phyloP scores from a whole-genome alignment of 106 monocot genomes.

The Dendrobium nobile region DNA sequence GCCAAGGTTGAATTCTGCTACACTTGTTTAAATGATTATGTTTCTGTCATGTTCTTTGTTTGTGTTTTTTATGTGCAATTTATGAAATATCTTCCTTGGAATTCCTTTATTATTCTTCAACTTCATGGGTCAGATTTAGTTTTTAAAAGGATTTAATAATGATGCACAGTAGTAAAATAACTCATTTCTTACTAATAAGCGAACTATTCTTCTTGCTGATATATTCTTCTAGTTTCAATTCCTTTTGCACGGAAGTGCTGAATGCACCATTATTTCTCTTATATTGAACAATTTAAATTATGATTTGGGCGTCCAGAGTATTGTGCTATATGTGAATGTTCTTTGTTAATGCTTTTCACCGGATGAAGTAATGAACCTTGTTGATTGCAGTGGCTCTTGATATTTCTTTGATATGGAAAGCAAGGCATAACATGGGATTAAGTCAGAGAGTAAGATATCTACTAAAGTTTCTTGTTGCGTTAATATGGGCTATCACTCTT shows the following conservation, averaged over 20 bases:
- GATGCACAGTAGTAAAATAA: background rate
- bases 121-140: background rate
- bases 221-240: background rate
- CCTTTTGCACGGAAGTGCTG: background rate
- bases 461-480: slow-evolving; percentile 42
- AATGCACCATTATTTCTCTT: background rate
- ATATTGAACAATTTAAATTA: background rate
- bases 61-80: too few species aligned
- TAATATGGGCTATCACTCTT: slow-evolving; percentile 43
- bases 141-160: background rate
- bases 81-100: too few species aligned
- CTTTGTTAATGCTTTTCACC: background rate
- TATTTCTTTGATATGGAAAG: slow-evolving; percentile 57
- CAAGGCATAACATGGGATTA: slow-evolving; percentile 48
- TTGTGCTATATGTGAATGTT: background rate
- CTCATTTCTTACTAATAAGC: background rate
- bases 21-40: background rate
- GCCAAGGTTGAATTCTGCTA: background rate
- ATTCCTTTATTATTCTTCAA: too few species aligned
- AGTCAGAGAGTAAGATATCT: slow-evolving; percentile 41
- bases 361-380: background rate
- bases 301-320: background rate
- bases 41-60: too few species aligned
- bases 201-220: background rate
- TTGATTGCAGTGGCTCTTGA: slow-evolving; percentile 46